Evolutionary conservation across 139 green algal genomes (phyloP).

Genomic region (Pseudopediastrum boryanum): DNA sequence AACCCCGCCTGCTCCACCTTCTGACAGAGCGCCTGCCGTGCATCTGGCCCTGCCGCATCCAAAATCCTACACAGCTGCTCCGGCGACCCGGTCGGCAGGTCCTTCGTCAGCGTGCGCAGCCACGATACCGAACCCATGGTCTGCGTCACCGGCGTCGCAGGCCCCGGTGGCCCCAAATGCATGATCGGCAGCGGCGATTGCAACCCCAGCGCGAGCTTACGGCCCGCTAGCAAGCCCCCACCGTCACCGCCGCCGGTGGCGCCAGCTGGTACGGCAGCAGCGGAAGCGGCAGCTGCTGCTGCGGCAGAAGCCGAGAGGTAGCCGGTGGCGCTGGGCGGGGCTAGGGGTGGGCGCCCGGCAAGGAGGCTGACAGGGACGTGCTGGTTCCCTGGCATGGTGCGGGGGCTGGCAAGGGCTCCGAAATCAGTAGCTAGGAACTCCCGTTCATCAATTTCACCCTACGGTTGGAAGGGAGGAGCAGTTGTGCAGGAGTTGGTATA

Average conservation of each 20-base stretch:
- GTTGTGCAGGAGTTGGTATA: too few relatives aligned
- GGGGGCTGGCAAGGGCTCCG: constrained; percentile 40
- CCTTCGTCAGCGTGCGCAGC: constrained; percentile 46
- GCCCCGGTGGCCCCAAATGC: constrained; percentile 20
- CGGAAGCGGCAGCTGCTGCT: neutral
- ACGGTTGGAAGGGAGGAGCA: too few relatives aligned
- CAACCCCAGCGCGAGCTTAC: constrained; percentile 6
- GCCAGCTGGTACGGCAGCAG: neutral
- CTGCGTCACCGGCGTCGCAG: constrained; percentile 56
- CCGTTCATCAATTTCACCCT: constrained; percentile 54
- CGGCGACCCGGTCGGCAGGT: neutral
- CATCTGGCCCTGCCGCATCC: constrained; percentile 29
- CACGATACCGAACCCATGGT: constrained; percentile 56
- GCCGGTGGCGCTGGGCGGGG: constrained; percentile 6
- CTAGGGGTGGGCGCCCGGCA: neutral
- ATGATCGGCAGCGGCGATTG: constrained; percentile 55
- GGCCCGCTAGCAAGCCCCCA: neutral
- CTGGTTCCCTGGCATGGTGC: neutral
- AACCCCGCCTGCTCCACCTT: constrained; percentile 10
- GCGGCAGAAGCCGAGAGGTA: neutral
- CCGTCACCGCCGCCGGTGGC: neutral
- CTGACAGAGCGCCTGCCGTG: neutral
- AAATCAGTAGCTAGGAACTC: constrained; percentile 56
- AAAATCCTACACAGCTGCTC: neutral
- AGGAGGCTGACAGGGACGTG: neutral